Evolutionary conservation across 768 basidiomycete species (phyloP), one percentile per base, ranked within the genome.

Genomic region (Tylopilus sp.): DNA sequence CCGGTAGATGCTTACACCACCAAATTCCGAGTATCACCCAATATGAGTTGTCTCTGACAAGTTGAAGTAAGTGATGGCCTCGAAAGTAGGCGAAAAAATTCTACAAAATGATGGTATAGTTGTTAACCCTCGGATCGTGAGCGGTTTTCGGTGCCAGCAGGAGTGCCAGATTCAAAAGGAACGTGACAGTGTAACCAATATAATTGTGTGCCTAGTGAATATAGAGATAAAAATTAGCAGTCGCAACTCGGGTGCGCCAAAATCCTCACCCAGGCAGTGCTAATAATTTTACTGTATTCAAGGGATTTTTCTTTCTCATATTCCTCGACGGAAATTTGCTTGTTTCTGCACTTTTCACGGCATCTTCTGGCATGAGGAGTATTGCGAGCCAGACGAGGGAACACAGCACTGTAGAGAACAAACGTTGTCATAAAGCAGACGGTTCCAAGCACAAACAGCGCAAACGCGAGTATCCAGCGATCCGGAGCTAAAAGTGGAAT

Each of bases 21-120:
- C 91, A 93, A 44, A 91, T 82, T 8, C 90, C 91, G 9, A 77
- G 74, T 1, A 92, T 41, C 11, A 94, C 86, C 89, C 86, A 86
- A 56, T 90, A 89, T 0, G 73, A 75, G 51, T 84, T 91, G 15
- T 81, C 83, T 21, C 86, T 88, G n/a, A n/a, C n/a, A n/a, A 52
- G 25, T 26, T 13, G 42, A 31, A 43, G 3, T 45, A 12, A 43
- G 22, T 13, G 8, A 10, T 0, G 36, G 25, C 9, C 13, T 4
- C 18, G 26, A 4, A 35, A 15, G 20, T 22, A 8, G 33, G 13
- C 11, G 9, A 18, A 13, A 17, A 28, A 20, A 17, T 70, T 81
- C 59, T 52, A 89, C 86, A 90, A 59, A 17, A 83, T 78, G 4
- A 92, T 69, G 0, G 80, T 79, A 60, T 88, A 92, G 61, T 89